Percentiles rank a stretch among this genome's conserved stretches.
phyloP scores from a whole-genome alignment of 164 flowering plant species.

The Litsea cubeba region DNA sequence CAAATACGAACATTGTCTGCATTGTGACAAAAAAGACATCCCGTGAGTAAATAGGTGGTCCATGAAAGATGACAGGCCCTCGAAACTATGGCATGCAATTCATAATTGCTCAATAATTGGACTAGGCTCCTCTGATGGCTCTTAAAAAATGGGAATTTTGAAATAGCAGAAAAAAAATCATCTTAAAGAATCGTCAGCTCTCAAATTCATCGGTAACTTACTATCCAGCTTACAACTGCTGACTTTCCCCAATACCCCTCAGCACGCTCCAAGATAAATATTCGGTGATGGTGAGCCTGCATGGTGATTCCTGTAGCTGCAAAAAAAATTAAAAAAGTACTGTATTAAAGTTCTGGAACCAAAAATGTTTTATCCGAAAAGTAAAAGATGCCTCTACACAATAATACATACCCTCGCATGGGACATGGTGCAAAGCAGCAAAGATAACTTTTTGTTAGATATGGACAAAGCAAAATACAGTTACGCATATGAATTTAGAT shows the following conservation, averaged over 20 bases:
- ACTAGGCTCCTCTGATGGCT: background rate
- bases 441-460: background rate
- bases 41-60: no score
- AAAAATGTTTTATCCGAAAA: background rate
- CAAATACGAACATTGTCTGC: no score
- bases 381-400: background rate
- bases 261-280: constrained; percentile 17
- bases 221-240: constrained; percentile 53
- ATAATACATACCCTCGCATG: background rate
- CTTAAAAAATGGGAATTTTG: background rate
- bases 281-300: constrained; percentile 13
- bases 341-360: background rate
- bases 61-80: background rate
- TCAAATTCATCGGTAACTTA: constrained; percentile 24
- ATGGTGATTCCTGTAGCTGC: background rate
- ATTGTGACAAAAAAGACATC: no score
- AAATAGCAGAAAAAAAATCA: background rate
- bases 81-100: background rate
- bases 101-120: background rate
- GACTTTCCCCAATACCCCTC: constrained; percentile 52
- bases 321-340: background rate
- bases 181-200: background rate
- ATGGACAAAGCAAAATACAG: no score
- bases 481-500: no score
- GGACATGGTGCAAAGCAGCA: background rate